phyloP scores from a whole-genome alignment of 164 flowering plant genomes.

The Piper betle region DNA sequence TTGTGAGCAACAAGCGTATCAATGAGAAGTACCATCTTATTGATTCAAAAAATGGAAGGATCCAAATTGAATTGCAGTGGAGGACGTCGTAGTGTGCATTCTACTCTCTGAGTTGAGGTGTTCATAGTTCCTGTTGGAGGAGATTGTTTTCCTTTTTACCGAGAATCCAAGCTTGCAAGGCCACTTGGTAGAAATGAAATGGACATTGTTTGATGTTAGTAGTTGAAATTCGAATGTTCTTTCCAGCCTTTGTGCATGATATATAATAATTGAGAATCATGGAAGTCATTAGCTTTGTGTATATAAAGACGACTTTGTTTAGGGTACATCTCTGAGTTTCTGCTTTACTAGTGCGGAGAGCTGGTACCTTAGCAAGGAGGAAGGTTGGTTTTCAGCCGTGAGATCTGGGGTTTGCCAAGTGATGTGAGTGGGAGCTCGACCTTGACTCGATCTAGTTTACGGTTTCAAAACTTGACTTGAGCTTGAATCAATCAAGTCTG shows the following conservation, averaged over 20 bases:
- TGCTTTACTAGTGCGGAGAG: too few species aligned
- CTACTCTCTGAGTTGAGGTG: neutral
- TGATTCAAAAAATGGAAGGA: slow-evolving; percentile 75
- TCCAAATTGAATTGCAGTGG: slow-evolving; percentile 92
- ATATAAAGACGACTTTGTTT: neutral
- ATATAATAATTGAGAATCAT: neutral
- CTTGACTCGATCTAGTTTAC: too few species aligned
- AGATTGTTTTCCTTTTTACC: neutral
- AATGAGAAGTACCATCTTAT: slow-evolving; percentile 84
- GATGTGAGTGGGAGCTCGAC: too few species aligned
- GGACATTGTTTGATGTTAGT: neutral
- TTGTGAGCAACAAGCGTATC: slow-evolving; percentile 64
- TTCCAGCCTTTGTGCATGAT: neutral
- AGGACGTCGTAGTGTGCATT: slow-evolving; percentile 31
- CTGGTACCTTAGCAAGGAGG: too few species aligned
- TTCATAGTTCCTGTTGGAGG: neutral
- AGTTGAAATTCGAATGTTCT: slow-evolving; percentile 2
- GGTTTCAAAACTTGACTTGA: too few species aligned
- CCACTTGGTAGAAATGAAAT: neutral
- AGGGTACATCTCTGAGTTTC: too few species aligned
- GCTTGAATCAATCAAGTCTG: too few species aligned
- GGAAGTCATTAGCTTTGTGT: neutral
- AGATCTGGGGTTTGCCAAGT: too few species aligned
- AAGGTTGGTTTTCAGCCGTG: too few species aligned
- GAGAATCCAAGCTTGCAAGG: neutral